Evolutionary conservation across 2,329 filamentous ascomycete genomes (phyloP), one percentile per base, ranked within the genome.

Genomic region (Mariannaea elegans): DNA sequence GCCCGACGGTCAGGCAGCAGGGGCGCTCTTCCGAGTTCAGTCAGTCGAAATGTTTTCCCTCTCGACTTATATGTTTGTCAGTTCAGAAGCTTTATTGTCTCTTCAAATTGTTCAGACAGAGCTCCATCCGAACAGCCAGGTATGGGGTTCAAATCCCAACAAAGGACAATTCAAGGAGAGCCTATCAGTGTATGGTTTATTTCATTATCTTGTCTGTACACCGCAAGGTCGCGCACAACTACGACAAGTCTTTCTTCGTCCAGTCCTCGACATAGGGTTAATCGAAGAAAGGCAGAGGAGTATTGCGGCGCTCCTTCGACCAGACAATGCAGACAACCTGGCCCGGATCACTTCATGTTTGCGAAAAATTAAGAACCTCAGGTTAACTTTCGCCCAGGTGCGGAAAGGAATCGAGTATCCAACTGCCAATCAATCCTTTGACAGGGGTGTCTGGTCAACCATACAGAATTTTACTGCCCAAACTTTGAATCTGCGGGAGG

Each of bases 91-190:
- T 0, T 79, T 98, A 39, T 77, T 87, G 13, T 93, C 93, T 2
- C 83, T 99, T 8, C 94, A 97, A 69, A 92, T 99, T 24, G 82
- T 97, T 23, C 89, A 90, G 55, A 87, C 90, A 1, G 94, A 97
- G 73, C 86, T 86, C 10, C 93, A 97, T 73, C 94, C 92, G 4
- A 93, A 93, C 70, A 88, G 86, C 46, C 90, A 94, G 63, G 91
- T 89, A 67, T 89, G 90, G 76, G 91, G 90, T 2, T 31, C 64
- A 38, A 64, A 69, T 45, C 48, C 65, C 16, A 70, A 59, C 24
- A 68, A 80, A 23, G 87, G 84, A 1, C 88, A 85, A 18, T 84
- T 85, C 1, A 97, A 94, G 73, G 93, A 97, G 77, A 90, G 87
- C 14, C 81, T 95, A 1, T 98, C 92, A 0, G 78, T 97, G 0